phyloP scores from a whole-genome alignment of 169 alveolate genomes.

The Eimeria zaria region DNA sequence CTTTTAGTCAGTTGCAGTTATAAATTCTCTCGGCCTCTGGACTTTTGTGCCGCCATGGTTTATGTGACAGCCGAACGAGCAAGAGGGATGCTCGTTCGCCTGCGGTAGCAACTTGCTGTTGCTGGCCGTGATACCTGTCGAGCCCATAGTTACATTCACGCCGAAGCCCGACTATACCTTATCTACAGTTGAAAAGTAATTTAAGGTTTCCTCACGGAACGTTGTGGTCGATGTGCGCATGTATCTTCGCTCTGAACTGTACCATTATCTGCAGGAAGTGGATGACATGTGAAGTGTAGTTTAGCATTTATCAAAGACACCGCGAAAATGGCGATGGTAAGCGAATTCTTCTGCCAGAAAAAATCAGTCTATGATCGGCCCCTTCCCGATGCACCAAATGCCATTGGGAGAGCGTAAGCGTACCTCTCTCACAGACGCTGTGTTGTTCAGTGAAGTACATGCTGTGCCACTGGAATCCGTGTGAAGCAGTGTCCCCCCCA shows the following conservation, averaged over 20 bases:
- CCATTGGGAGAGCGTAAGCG: not conserved
- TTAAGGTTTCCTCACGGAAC: not conserved
- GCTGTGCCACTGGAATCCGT: not conserved
- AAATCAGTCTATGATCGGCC: too few relatives aligned
- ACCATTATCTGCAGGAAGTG: slow-evolving; percentile 24
- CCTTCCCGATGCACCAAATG: not conserved
- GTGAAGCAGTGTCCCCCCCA: not conserved
- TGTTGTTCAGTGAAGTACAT: not conserved
- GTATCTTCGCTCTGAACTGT: not conserved
- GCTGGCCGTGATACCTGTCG: not conserved
- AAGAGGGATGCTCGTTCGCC: not conserved
- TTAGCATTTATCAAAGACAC: not conserved
- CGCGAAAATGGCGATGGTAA: slow-evolving; percentile 76
- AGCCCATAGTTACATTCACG: not conserved
- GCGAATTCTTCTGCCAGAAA: not conserved
- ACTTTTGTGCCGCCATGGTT: not conserved
- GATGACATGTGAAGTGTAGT: slow-evolving; percentile 71
- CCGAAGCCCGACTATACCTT: not conserved
- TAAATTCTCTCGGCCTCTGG: not conserved
- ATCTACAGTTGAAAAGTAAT: not conserved
- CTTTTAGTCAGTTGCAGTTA: not conserved
- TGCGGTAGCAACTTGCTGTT: not conserved
- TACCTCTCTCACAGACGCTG: not conserved
- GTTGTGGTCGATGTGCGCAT: not conserved
- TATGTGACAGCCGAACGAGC: not conserved